Base-by-base conservation (phyloP, 345 rosid genomes). In the Leavenworthia alabamica region DNA sequence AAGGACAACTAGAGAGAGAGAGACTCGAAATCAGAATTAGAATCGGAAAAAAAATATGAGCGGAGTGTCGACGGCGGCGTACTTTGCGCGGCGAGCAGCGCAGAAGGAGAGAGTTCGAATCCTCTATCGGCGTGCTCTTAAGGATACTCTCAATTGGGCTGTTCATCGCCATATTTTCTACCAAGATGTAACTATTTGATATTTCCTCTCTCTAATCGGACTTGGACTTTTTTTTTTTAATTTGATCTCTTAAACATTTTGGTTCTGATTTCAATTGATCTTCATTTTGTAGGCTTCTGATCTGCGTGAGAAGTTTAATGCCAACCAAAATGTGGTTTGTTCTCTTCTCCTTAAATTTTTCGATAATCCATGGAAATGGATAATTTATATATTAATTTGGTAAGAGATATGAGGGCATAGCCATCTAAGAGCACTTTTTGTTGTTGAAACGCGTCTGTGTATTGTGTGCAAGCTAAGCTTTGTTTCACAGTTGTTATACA, bases 151-250 rank as follows among this genome's bases (percentile, higher is more conserved):
- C 43, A 86, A 83, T 77, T 89, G 98, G 94, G 93, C 95, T 57
- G 95, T 92, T 35, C 97, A 85, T 79, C 95, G 96, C 75, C 90
- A 86, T 68, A 89, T 89, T 67, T 92, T 92, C 75, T 89, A 89
- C 66, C 71, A 70, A 37, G 97, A 92, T 55, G 98, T 85, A 79
- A 12, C 10, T 27, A 37, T 61, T 35, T 40, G 31, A 17, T 39
- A n/a, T n/a, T n/a, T n/a, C n/a, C n/a, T n/a, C n/a, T n/a, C n/a
- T n/a, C n/a, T n/a, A n/a, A n/a, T n/a, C n/a, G n/a, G n/a, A n/a
- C n/a, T n/a, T 43, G 46, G 42, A 16, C 28, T 28, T 58, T 13
- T 23, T 23, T 3, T 23, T 23, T 3, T 16, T 43, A n/a, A n/a
- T 45, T 20, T 53, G 69, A 20, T 20, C 22, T 20, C n/a, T n/a